Evolutionary conservation across 805 yeast genomes (phyloP).

Genomic region (Pichia insulana): DNA sequence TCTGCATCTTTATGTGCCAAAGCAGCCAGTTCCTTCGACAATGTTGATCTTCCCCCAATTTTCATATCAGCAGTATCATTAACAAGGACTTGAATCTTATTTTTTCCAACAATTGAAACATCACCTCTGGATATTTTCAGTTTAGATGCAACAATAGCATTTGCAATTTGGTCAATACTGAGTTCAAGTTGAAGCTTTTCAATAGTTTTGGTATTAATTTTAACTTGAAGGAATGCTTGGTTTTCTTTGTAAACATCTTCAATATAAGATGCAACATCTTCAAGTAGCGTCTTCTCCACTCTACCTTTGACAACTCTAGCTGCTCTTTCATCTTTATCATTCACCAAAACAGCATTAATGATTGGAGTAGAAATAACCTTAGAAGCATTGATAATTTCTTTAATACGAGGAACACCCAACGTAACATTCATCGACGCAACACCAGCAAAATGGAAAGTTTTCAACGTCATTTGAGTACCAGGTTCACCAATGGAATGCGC

Average conservation of each 20-base stretch:
- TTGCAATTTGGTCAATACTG: conserved; percentile 75
- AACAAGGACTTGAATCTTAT: conserved; percentile 59
- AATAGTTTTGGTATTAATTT: conserved; percentile 75
- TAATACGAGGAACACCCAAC: conserved; percentile 98
- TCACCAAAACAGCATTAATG: conserved; percentile 87
- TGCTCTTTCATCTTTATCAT: conserved; percentile 91
- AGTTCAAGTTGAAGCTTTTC: conserved; percentile 86
- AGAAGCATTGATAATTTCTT: conserved; percentile 96
- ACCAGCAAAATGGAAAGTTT: conserved; percentile 85
- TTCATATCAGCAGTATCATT: conserved; percentile 34
- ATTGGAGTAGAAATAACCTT: conserved; percentile 93
- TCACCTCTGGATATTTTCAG: conserved; percentile 71
- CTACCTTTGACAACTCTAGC: conserved; percentile 98
- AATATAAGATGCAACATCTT: conserved; percentile 80
- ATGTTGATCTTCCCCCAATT: conserved; percentile 34
- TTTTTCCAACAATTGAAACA: conserved; percentile 57
- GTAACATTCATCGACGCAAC: conserved; percentile 99
- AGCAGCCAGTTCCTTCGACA: conserved; percentile 25
- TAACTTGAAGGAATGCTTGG: conserved; percentile 69
- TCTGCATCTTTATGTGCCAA: conserved; percentile 28
- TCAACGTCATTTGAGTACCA: conserved; percentile 96
- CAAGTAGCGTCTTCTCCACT: conserved; percentile 81
- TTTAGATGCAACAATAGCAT: conserved; percentile 75
- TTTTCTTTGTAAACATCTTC: conserved; percentile 88
- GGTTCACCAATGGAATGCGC: conserved; percentile 99